Base-by-base conservation (phyloP, 164 flowering plant species). In the Vitis rupestris region DNA sequence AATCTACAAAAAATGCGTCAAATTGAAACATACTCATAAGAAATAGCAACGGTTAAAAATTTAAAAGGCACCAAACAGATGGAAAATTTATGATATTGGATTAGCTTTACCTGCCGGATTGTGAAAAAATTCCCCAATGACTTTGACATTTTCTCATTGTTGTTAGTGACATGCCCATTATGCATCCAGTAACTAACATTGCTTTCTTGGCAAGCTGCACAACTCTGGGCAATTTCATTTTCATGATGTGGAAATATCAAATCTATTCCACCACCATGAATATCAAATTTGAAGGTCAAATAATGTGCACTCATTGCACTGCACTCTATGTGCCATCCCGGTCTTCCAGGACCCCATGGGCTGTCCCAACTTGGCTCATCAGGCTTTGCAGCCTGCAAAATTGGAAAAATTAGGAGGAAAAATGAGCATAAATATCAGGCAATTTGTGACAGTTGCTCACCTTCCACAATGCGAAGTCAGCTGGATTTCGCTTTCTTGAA, bases 241-340 rank as follows among this genome's bases (percentile, higher is more conserved):
- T 95, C 98, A 81, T 95, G 99, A 82, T 95, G 99, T 5, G 99
- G 99, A 75, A 95, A 95, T 27, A 87, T 82, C 77, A 95, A 80
- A 82, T 95, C 99, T 80, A 85, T 83, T 63, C 98, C 99, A 70
- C 97, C 98, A 68, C 97, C 98, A 83, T 93, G 99, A 80, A 92
- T 93, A 77, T 95, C 99, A 82, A 95, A 95, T 2, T 81, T 68
- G 70, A 31, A 79, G 2, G 89, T 69, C 29, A 95, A 79, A 76
- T 88, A 91, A 62, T 82, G 86, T 47, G 90, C 93, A 86, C 98
- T 95, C 99, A 93, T 95, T 30, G 99, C 99, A 87, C 99, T 95
- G 93, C 99, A 95, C 71, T 95, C 99, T 47, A 95, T 93, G 75
- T 95, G 98, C 99, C 99, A 93, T 44, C 98, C 98, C 23, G 99